These are phyloP conservation scores for Fraxinus anomala DNA, from an alignment of 257 asterid species.

Conservation along the genomic window DNA sequence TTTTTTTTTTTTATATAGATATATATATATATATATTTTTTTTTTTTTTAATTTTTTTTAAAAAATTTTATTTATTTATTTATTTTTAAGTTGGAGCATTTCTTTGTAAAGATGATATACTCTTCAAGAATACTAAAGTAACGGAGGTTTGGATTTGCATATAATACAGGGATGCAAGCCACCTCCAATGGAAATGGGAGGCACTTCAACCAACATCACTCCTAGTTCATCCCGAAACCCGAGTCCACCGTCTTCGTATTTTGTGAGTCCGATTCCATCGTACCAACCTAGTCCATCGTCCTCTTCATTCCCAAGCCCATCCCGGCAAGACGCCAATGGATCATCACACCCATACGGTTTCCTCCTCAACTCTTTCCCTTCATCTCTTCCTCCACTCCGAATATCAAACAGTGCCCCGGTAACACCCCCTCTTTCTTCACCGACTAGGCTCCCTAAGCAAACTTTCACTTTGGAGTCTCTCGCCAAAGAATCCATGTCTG, in stretches of 20 bases:
- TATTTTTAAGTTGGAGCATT: background rate
- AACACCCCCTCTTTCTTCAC: slow-evolving; percentile 93
- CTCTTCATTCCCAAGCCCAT: slow-evolving; percentile 92
- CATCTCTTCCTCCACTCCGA: slow-evolving; percentile 81
- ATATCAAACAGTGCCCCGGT: slow-evolving; percentile 94
- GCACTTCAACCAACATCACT: slow-evolving; percentile 78
- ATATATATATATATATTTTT: too few species aligned
- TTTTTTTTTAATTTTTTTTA: too few species aligned
- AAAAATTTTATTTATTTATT: too few species aligned
- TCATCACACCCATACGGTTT: slow-evolving; percentile 67
- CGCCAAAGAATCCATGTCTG: slow-evolving; percentile 88
- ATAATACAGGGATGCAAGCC: slow-evolving; percentile 86
- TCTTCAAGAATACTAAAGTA: background rate
- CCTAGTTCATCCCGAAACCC: slow-evolving; percentile 91
- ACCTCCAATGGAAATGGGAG: slow-evolving; percentile 80
- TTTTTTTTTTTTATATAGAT: too few species aligned
- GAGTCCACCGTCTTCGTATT: slow-evolving; percentile 95
- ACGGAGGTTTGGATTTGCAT: slow-evolving; percentile 9
- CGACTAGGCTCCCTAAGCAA: slow-evolving; percentile 68
- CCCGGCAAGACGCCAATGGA: slow-evolving; percentile 49
- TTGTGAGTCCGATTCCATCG: slow-evolving; percentile 89
- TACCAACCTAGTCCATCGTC: slow-evolving; percentile 92
- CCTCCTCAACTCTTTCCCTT: slow-evolving; percentile 63
- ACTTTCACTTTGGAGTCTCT: slow-evolving; percentile 61
- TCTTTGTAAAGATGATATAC: background rate